Evolutionary conservation across 768 basidiomycete species (phyloP), one percentile per base, ranked within the genome.

Genomic region (Roridomyces roridus): DNA sequence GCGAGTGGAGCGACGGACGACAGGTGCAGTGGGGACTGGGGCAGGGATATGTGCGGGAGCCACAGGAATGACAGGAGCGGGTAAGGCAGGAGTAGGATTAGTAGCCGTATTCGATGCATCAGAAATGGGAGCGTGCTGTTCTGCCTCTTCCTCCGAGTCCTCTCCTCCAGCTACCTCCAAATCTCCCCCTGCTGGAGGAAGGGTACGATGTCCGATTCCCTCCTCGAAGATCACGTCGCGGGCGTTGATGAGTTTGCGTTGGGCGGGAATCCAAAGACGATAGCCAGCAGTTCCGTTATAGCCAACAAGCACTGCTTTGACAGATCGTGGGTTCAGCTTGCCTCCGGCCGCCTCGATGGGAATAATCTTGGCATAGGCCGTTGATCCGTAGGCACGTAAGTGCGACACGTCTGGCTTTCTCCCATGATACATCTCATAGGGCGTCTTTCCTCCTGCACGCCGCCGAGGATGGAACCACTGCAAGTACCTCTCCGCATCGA

Each of bases 341-440:
- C n/a, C n/a, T n/a, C 59, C 11, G 67, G 70, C 50, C 3, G 37
- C 50, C 28, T 40, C 6, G 24, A 51, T 51, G 14, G 50, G 50
- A 24, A 51, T 40, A 15, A 71, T 64, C 46, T 69, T 68, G 11
- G 64, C 70, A 41, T 67, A 74, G 4, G 67, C 71, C 1, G 47
- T 57, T 34, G 69, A 73, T 21, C 77, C 72, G 45, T 73, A 75
- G 5, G 65, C 67, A 2, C 65, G 61, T 0, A 77, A 49, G 43
- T 72, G 65, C 0, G 68, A 57, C 0, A 78, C 46, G 26, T 74
- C 61, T 4, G 69, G 72, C 14, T 59, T 58, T 0, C 26, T 34
- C 0, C 62, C 60, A 0, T 6, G 34, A 63, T 68, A 69, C 1
- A 45, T 18, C 44, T 71, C 65, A 64, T 10, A 54, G 20, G 15